phyloP scores from a whole-genome alignment of 2,329 filamentous ascomycete genomes.

The Hypoxylon sp. region DNA sequence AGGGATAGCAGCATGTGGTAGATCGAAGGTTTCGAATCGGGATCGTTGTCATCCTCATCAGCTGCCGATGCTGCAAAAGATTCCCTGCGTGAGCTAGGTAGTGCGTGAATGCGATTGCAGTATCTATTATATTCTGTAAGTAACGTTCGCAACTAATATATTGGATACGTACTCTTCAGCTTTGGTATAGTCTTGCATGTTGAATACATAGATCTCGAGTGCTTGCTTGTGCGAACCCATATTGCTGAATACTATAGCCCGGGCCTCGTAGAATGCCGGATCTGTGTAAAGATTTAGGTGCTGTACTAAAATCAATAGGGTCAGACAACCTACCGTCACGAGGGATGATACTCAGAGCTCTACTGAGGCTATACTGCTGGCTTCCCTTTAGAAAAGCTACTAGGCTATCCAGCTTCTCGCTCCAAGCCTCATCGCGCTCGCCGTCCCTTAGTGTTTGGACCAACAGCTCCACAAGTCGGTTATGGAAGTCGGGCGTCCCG shows the following conservation, averaged over 20 bases:
- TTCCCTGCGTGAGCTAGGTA: slow-evolving; percentile 46
- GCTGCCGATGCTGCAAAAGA: slow-evolving; percentile 50
- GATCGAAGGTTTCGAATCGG: slow-evolving; percentile 78
- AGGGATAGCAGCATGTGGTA: slow-evolving; percentile 92
- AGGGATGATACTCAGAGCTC: slow-evolving; percentile 83
- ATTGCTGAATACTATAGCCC: slow-evolving; percentile 91
- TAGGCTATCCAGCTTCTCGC: slow-evolving; percentile 75
- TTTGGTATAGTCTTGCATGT: slow-evolving; percentile 86
- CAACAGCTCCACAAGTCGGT: slow-evolving; percentile 80
- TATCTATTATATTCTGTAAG: slow-evolving; percentile 68
- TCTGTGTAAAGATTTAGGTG: slow-evolving; percentile 67
- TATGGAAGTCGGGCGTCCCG: slow-evolving; percentile 87
- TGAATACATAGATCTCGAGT: slow-evolving; percentile 97
- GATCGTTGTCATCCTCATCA: slow-evolving; percentile 63
- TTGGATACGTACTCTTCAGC: slow-evolving; percentile 83
- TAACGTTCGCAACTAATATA: slow-evolving; percentile 19
- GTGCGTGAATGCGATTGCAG: slow-evolving; percentile 84
- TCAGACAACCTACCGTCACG: slow-evolving; percentile 74
- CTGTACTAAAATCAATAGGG: slow-evolving; percentile 15
- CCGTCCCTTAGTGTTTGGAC: slow-evolving; percentile 63
- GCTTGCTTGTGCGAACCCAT: slow-evolving; percentile 97
- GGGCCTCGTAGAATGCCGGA: slow-evolving; percentile 86
- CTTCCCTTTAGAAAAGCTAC: slow-evolving; percentile 83
- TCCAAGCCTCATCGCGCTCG: slow-evolving; percentile 65
- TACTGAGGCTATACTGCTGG: slow-evolving; percentile 83